A percentile compares a stretch with the other conserved stretches of the same genome.
These are phyloP conservation scores for Diophrys sp. DNA, from an alignment of 73 alveolate species.

Conservation along the genomic window DNA sequence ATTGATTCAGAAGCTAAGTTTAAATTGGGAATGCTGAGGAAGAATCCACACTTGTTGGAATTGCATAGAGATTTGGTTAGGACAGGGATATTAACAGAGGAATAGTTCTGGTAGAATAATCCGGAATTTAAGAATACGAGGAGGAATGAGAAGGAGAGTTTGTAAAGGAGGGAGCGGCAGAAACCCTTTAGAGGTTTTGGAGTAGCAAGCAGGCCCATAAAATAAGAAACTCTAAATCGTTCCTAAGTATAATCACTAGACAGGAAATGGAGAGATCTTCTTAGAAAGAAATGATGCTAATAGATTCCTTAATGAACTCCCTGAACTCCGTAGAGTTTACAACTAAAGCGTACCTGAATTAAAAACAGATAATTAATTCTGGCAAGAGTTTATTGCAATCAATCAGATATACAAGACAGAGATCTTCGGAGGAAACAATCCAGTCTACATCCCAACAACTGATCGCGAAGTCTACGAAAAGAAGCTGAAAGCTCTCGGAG, in stretches of 20 bases:
- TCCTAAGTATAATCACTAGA: conserved; percentile 19
- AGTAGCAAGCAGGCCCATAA: conserved; percentile 10
- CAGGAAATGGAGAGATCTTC: conserved; percentile 31
- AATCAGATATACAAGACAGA: conserved; percentile 37
- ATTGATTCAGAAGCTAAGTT: conserved; percentile 6
- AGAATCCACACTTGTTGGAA: conserved; percentile 16
- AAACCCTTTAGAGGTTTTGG: no score
- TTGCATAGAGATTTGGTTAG: conserved; percentile 20
- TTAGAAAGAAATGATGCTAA: conserved; percentile 24
- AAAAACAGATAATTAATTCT: conserved; percentile 34
- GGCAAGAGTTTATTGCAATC: conserved; percentile 38
- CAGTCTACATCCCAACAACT: conserved; percentile 35
- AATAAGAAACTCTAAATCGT: conserved; percentile 18
- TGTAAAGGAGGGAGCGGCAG: no score
- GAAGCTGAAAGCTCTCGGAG: background rate
- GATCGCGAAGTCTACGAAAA: background rate
- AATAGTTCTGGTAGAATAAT: conserved; percentile 11
- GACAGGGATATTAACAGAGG: conserved; percentile 6
- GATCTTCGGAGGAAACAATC: conserved; percentile 46
- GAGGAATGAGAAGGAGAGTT: background rate
- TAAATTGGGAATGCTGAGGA: background rate
- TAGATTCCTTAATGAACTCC: conserved; percentile 42
- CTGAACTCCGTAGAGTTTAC: conserved; percentile 11
- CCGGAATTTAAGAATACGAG: background rate
- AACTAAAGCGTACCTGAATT: conserved; percentile 20